Evolutionary conservation across 2,329 filamentous ascomycete genomes (phyloP), one percentile per base, ranked within the genome.

Genomic region (Cercospora sp.): DNA sequence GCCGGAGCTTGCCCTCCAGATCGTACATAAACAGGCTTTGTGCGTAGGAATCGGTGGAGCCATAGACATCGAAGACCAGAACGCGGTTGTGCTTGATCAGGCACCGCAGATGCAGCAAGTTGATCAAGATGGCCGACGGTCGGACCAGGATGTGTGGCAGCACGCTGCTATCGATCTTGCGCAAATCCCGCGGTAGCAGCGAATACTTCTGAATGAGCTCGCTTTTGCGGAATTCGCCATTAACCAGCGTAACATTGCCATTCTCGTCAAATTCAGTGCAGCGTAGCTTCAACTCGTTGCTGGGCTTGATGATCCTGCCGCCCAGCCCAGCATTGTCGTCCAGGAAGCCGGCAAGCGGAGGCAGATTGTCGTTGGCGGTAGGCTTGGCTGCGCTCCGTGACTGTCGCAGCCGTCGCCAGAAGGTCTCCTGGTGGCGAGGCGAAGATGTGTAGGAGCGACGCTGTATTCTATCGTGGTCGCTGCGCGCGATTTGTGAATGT

Each of bases 11-110:
- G 12, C 92, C 92, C 79, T 98, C 93, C 20, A 99, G 83, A 77
- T 98, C 95, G 80, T 98, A 97, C 88, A 99, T 97, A 82, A 99
- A 99, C 13, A 95, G 88, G 3, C 93, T 97, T 79, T 98, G 95
- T 33, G 94, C 93, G 76, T 97, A 97, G 0, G 93, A 96, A 73
- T 96, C 93, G 68, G 93, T 94, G 48, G 93, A 95, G 31, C 95
- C 95, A 80, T 97, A 98, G 13, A 95, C 92, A 76, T 98, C 95
- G 78, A 99, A 98, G 5, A 99, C 90, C 26, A 99, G 87, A 6
- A 99, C 93, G 26, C 94, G 91, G 77, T 99, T 92, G 71, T 94
- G 88, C 82, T 97, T 97, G 79, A 99, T 97, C 26, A 99, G 86
- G 63, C 97, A 95, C 69, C 95, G 92, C 59, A 99, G 88, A 79